These are phyloP conservation scores for Erigeron canadensis DNA, from an alignment of 129 eudicot species.

Conservation along the genomic window DNA sequence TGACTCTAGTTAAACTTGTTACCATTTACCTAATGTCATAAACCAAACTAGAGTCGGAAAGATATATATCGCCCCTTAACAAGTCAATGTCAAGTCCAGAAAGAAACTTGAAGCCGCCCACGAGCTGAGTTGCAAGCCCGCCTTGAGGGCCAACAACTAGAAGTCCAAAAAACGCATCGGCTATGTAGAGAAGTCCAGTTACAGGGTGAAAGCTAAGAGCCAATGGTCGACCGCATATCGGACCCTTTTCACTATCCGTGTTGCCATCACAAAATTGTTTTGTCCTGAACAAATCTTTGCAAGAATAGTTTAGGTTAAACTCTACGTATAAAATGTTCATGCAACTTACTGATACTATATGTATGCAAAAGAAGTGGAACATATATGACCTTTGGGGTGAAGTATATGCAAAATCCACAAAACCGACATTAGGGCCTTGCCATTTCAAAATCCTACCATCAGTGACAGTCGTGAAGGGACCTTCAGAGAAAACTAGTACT, in stretches of 20 bases:
- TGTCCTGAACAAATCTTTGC: slow-evolving; percentile 27
- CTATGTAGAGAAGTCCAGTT: slow-evolving; percentile 24
- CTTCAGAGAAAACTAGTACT: background rate
- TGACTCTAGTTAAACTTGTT: no score
- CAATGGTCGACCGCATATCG: slow-evolving; percentile 38
- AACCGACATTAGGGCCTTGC: slow-evolving; percentile 26
- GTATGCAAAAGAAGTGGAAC: background rate
- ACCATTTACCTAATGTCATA: slow-evolving; percentile 24
- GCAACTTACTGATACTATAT: no score
- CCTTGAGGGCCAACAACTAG: slow-evolving; percentile 27
- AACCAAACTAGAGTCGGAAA: slow-evolving; percentile 28
- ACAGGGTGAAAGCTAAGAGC: slow-evolving; percentile 34
- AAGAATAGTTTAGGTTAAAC: background rate
- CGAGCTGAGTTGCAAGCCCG: slow-evolving; percentile 34
- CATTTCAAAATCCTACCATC: slow-evolving; percentile 44
- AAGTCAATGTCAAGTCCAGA: slow-evolving; percentile 27
- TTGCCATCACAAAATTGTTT: slow-evolving; percentile 35
- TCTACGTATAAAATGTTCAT: no score
- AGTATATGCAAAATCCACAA: slow-evolving; percentile 44
- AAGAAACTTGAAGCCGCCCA: slow-evolving; percentile 25
- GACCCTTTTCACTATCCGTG: slow-evolving; percentile 22
- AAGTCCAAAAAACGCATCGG: slow-evolving; percentile 28
- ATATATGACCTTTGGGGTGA: slow-evolving; percentile 33
- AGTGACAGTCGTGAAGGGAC: slow-evolving; percentile 30
- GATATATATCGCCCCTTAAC: slow-evolving; percentile 23